Base-by-base conservation (phyloP, 164 flowering plant species). In the Tinospora cordifolia region DNA sequence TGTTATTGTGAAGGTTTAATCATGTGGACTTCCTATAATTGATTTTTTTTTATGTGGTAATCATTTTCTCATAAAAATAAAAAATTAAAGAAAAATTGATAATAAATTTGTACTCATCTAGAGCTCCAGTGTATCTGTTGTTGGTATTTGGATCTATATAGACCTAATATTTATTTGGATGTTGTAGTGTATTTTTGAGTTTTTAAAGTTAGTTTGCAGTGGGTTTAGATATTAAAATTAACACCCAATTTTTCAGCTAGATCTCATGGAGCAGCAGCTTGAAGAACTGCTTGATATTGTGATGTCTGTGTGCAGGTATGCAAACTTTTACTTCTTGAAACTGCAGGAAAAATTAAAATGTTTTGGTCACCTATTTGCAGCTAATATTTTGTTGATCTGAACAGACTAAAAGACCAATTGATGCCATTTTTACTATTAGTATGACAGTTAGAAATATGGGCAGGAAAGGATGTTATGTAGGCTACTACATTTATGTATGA, bases 251-350 rank as follows among this genome's bases (percentile, higher is more conserved):
- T 74, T 77, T 41, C 84, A 91, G 93, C 82, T 91, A 39, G 75
- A 62, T 36, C 74, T 78, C 73, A 86, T 87, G 92, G 90, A 87
- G 76, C 75, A 75, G 77, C 82, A 85, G 73, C 88, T 89, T 66
- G 94, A 91, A 74, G 79, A 83, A 69, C 78, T 85, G 69, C 86
- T 91, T 58, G 81, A 87, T 75, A 59, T 68, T 60, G 71, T 85
- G 22, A 70, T 79, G 81, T 77, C 87, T 62, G 81, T 49, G 62
- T 81, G 85, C 87, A 84, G 94, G 94, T 85, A 77, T 49, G 36
- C 69, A 24, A 3, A 24, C 47, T 40, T 15, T 7, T 54, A 24
- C 46, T 65, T 41, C 2, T n/a, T 62, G 51, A 15, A 49, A 21
- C 26, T 14, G 30, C 30, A 66, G 17, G 3, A 24, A 27, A 14